These are phyloP conservation scores for Apostasia shenzhenica DNA, from an alignment of 106 monocot genomes.

Conservation along the genomic window DNA sequence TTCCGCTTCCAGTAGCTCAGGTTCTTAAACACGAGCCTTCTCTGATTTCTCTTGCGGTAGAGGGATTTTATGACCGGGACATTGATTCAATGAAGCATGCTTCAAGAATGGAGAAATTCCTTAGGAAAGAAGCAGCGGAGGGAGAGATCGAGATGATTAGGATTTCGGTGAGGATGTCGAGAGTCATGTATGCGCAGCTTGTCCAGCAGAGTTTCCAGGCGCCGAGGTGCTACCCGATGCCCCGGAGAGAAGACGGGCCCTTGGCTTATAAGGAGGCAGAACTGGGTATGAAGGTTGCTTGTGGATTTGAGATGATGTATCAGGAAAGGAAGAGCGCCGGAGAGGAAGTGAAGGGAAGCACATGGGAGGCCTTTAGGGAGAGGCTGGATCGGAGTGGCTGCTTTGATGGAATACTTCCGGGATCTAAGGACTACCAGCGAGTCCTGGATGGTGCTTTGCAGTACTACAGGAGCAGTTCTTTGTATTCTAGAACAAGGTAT, in stretches of 20 bases:
- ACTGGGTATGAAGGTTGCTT: conserved; percentile 91
- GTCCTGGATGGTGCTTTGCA: conserved; percentile 50
- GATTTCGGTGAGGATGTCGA: conserved; percentile 61
- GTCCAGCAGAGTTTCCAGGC: conserved; percentile 84
- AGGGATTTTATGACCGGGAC: conserved; percentile 86
- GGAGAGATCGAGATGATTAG: conserved; percentile 58
- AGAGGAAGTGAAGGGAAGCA: conserved; percentile 50
- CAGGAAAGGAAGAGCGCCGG: conserved; percentile 61
- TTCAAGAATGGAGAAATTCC: conserved; percentile 67
- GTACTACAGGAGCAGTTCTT: conserved; percentile 46
- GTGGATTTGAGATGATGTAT: conserved; percentile 99
- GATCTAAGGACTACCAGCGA: conserved; percentile 78
- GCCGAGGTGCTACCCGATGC: conserved; percentile 77
- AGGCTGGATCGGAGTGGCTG: conserved; percentile 66
- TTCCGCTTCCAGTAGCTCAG: conserved; percentile 77
- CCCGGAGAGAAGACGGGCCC: conserved; percentile 44
- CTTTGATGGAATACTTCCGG: conserved; percentile 76
- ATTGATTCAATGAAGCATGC: conserved; percentile 90
- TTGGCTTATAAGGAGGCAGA: conserved; percentile 61
- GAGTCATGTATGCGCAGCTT: conserved; percentile 92
- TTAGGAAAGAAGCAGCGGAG: conserved; percentile 8
- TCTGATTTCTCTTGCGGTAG: conserved; percentile 77
- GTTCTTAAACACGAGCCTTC: conserved; percentile 77
- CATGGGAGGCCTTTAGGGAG: conserved; percentile 71
- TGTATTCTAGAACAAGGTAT: conserved; percentile 69